phyloP scores from a whole-genome alignment of 805 yeast genomes.

The Teunomyces barrocoloradensis region DNA sequence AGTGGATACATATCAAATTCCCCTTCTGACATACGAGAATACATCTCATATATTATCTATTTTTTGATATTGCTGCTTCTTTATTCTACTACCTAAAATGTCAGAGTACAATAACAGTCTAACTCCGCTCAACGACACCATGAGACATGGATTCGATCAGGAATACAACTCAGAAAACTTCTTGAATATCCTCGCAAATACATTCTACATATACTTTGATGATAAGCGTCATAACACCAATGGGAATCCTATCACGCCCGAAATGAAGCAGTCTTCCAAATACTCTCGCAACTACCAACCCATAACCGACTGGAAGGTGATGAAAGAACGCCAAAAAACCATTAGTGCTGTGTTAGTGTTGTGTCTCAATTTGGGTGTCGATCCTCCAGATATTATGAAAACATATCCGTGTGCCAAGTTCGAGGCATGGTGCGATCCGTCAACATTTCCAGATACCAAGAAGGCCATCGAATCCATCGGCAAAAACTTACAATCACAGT shows the following conservation, averaged over 20 bases:
- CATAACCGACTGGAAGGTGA: constrained; percentile 85
- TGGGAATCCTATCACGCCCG: constrained; percentile 70
- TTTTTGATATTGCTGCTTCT: background rate
- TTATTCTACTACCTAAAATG: background rate
- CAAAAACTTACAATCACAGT: constrained; percentile 80
- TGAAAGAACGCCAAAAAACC: constrained; percentile 88
- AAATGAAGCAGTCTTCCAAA: constrained; percentile 44
- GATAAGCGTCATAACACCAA: constrained; percentile 90
- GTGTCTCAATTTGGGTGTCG: constrained; percentile 91
- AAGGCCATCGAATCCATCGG: constrained; percentile 92
- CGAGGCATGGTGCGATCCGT: constrained; percentile 94
- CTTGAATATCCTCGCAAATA: constrained; percentile 55
- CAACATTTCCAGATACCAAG: constrained; percentile 75
- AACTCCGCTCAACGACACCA: constrained; percentile 50
- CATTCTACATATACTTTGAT: constrained; percentile 81
- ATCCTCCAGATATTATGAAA: constrained; percentile 93
- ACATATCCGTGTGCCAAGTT: constrained; percentile 89
- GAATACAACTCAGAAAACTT: constrained; percentile 58
- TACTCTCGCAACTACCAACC: constrained; percentile 57
- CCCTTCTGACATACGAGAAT: background rate
- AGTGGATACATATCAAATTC: background rate
- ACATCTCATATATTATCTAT: background rate
- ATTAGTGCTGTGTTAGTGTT: constrained; percentile 89
- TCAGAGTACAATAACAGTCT: constrained; percentile 24
- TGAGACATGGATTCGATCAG: constrained; percentile 65